Conservation (phyloP, 208 protist genomes). For the Acanthamoeba castellanii region DNA sequence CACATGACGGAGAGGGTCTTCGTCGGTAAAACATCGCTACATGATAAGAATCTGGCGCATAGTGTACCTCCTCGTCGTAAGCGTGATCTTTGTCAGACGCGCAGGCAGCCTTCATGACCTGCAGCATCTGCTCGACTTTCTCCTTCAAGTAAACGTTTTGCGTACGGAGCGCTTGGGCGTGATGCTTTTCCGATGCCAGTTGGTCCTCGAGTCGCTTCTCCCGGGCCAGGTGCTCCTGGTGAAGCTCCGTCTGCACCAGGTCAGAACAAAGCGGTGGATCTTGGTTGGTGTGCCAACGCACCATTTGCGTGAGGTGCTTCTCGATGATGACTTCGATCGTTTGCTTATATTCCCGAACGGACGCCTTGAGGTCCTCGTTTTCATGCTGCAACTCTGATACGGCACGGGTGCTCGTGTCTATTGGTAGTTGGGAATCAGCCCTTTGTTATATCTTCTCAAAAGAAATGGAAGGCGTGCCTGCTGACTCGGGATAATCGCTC, state of each 20-base stretch:
- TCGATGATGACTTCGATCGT: conserved; percentile 55
- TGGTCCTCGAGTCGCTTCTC: neutral
- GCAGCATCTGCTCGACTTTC: conserved; percentile 14
- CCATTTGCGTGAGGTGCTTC: conserved; percentile 48
- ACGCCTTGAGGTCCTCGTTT: conserved; percentile 49
- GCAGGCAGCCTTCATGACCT: conserved; percentile 20
- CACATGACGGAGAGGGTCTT: neutral
- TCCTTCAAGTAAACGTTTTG: conserved; percentile 56
- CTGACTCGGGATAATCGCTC: neutral
- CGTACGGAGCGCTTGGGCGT: neutral
- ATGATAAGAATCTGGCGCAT: neutral
- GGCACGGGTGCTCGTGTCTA: neutral
- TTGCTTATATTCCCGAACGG: conserved; percentile 3
- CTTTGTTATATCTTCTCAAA: neutral
- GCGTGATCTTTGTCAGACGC: neutral
- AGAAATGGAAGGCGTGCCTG: neutral
- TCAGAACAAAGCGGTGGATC: neutral
- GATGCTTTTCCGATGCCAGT: neutral
- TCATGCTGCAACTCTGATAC: conserved; percentile 25
- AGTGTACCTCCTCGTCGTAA: conserved; percentile 4
- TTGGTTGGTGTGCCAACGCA: neutral
- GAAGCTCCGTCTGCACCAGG: neutral
- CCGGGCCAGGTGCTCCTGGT: conserved; percentile 55
- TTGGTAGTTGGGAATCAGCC: too few species aligned
- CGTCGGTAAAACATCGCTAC: too few species aligned